These are phyloP conservation scores for Microstroma glucosiphilum DNA, from an alignment of 1,284 basidiomycete species.

Conservation along the genomic window DNA sequence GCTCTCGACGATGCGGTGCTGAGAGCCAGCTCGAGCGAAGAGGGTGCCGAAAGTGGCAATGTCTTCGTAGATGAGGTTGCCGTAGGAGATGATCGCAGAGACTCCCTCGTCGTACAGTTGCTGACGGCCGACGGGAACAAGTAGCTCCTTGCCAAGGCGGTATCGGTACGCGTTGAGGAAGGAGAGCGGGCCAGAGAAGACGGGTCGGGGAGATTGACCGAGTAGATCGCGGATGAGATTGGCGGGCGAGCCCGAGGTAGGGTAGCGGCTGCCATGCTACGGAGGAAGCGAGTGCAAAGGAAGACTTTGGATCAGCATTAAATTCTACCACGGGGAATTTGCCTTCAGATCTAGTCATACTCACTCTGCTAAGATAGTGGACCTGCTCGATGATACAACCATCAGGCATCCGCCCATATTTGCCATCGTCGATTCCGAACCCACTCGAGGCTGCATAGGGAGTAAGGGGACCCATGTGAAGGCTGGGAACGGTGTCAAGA, in stretches of 20 bases:
- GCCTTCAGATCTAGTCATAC: too few species aligned
- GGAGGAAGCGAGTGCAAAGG: constrained; percentile 9
- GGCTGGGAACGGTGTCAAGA: background rate
- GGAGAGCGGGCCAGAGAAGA: constrained; percentile 32
- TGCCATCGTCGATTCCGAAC: constrained; percentile 38
- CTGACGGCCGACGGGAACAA: constrained; percentile 40
- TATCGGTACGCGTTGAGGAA: constrained; percentile 41
- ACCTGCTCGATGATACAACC: constrained; percentile 37
- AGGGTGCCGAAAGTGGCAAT: constrained; percentile 22
- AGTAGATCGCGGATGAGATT: constrained; percentile 9
- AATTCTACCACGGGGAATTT: too few species aligned
- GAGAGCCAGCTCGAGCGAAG: constrained; percentile 43
- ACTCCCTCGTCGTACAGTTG: constrained; percentile 27
- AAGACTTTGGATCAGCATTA: constrained; percentile 15
- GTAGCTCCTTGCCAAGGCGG: constrained; percentile 40
- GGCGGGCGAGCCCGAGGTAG: constrained; percentile 16
- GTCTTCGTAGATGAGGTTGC: constrained; percentile 14
- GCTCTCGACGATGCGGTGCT: constrained; percentile 47
- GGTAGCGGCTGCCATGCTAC: constrained; percentile 42
- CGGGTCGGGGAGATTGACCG: constrained; percentile 14
- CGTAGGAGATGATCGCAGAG: constrained; percentile 12
- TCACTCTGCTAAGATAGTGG: constrained; percentile 27
- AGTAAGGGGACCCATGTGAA: constrained; percentile 46
- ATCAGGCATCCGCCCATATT: constrained; percentile 20
- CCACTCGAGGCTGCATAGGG: constrained; percentile 41